Evolutionary conservation across 169 alveolate species (phyloP).

Genomic region (Plasmodium vivax): DNA sequence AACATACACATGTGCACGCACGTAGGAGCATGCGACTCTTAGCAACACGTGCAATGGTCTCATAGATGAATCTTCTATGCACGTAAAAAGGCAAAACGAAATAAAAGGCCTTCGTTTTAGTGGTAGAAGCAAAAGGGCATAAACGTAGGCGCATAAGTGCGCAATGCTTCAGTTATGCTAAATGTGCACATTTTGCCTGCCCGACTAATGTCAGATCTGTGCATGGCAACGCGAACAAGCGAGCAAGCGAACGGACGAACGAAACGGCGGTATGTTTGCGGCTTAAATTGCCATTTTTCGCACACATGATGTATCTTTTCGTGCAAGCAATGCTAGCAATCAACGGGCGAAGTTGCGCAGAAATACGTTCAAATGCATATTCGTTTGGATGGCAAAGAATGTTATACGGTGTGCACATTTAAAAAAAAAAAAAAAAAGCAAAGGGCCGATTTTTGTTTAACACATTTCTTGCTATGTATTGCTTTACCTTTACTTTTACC

Average conservation of each 20-base stretch:
- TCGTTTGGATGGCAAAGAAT: neutral
- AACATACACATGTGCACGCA: neutral
- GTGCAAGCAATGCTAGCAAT: neutral
- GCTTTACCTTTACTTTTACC: neutral
- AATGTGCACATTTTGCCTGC: neutral
- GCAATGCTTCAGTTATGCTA: neutral
- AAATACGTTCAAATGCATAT: neutral
- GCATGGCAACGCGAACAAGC: neutral
- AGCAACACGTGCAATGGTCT: neutral
- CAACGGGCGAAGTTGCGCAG: neutral
- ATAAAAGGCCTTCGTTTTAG: neutral
- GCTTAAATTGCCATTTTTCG: neutral
- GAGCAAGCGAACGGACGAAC: neutral
- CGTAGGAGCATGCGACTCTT: neutral
- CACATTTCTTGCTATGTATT: neutral
- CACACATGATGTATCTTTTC: neutral
- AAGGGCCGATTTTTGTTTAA: neutral
- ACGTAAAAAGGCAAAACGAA: neutral
- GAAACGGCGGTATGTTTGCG: neutral
- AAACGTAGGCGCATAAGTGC: neutral
- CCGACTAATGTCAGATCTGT: neutral
- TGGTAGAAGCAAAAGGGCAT: neutral
- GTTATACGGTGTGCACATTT: neutral
- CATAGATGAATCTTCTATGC: neutral
- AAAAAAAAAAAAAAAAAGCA: conserved; percentile 3